Conservation (phyloP, 2,329 filamentous ascomycete species). For the Plectosphaerella cucumerina region DNA sequence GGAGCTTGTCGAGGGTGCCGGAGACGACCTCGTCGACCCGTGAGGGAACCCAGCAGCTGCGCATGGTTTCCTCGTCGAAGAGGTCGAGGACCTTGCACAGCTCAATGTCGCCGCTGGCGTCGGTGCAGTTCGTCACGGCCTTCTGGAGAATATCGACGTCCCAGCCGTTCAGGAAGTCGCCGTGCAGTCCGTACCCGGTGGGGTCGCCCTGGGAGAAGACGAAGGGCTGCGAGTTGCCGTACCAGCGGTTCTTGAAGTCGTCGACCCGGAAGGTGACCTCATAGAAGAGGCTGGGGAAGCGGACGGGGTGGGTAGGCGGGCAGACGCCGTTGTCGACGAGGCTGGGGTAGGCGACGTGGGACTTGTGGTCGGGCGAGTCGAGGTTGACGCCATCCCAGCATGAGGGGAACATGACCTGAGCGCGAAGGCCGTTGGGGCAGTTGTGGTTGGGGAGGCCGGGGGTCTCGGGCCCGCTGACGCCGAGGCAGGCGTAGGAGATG, state of each 20-base stretch:
- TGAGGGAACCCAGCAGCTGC: slow-evolving; percentile 46
- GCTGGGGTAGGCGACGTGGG: slow-evolving; percentile 6
- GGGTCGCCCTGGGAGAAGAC: slow-evolving; percentile 54
- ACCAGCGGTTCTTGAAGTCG: slow-evolving; percentile 47
- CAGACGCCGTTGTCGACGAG: slow-evolving; percentile 43
- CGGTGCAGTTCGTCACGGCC: slow-evolving; percentile 63
- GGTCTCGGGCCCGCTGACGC: slow-evolving; percentile 37
- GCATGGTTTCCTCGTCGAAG: slow-evolving; percentile 31
- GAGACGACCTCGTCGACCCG: slow-evolving; percentile 40
- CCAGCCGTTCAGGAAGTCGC: slow-evolving; percentile 72
- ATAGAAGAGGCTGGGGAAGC: slow-evolving; percentile 52
- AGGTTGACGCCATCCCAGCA: slow-evolving; percentile 10
- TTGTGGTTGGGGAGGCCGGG: slow-evolving; percentile 49
- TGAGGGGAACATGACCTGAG: slow-evolving; percentile 54
- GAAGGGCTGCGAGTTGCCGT: slow-evolving; percentile 54
- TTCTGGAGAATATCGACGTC: slow-evolving; percentile 58
- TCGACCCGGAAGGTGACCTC: slow-evolving; percentile 58
- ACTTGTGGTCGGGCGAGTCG: slow-evolving; percentile 7
- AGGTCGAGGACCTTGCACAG: slow-evolving; percentile 51
- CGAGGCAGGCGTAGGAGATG: slow-evolving; percentile 53
- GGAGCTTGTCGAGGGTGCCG: slow-evolving; percentile 42
- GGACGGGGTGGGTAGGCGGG: slow-evolving; percentile 45
- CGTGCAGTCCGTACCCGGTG: slow-evolving; percentile 67
- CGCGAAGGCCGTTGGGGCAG: slow-evolving; percentile 47
- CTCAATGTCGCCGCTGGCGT: slow-evolving; percentile 55